Evolutionary conservation across 352 stramenopile genomes (phyloP).

Genomic region (Phytophthora litchii): DNA sequence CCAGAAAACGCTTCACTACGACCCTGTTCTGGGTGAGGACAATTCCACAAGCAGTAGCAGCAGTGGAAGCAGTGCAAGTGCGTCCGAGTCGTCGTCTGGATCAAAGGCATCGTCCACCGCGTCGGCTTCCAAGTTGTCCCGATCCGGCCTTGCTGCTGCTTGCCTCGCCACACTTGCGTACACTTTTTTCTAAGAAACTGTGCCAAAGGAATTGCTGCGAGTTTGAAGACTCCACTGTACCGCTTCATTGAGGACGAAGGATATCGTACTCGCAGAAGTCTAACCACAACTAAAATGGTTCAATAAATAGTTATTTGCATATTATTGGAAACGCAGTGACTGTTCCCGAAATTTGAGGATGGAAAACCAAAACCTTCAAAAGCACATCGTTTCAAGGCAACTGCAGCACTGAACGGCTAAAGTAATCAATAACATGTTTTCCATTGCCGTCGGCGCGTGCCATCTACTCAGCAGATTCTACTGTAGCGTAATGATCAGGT

Average conservation of each 20-base stretch:
- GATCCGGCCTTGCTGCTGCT: slow-evolving; percentile 15
- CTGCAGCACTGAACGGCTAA: not conserved
- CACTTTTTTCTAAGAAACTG: slow-evolving; percentile 23
- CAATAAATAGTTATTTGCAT: not conserved
- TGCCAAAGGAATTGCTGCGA: not conserved
- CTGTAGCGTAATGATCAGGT: not conserved
- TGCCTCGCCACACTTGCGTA: slow-evolving; percentile 9
- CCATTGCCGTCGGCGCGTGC: not conserved
- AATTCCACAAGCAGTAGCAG: slow-evolving; percentile 3
- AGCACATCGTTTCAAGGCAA: no score
- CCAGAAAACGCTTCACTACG: slow-evolving; percentile 48
- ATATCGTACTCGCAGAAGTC: no score
- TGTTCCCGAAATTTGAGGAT: not conserved
- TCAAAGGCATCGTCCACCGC: slow-evolving; percentile 6
- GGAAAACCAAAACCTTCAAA: not conserved
- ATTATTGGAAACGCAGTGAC: no score
- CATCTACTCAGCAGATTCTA: no score
- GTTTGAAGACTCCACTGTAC: no score
- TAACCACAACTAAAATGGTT: no score
- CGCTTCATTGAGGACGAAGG: no score
- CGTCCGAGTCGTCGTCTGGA: slow-evolving; percentile 2
- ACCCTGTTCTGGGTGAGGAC: slow-evolving; percentile 48
- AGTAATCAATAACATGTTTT: not conserved
- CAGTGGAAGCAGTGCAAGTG: not conserved
- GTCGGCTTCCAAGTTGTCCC: slow-evolving; percentile 8